Percentiles rank a stretch among this genome's conserved stretches.
phyloP scores from a whole-genome alignment of 768 basidiomycete species.

The Lactarius evosmus region DNA sequence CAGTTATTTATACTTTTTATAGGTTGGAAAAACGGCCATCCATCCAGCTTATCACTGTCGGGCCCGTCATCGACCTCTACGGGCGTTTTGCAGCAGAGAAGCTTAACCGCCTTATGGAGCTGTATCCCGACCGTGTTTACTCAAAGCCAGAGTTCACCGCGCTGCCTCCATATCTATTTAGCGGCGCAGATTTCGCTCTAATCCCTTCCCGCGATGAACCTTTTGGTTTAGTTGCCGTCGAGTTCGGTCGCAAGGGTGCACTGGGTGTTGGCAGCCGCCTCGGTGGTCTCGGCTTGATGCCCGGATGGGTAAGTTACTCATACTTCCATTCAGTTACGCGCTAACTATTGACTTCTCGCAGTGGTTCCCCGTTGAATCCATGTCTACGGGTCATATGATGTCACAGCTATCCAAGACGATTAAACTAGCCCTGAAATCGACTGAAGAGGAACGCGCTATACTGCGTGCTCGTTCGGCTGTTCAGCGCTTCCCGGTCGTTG shows the following conservation, averaged over 20 bases:
- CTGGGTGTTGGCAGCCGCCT: conserved; percentile 92
- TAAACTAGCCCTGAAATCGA: conserved; percentile 89
- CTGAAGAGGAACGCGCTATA: conserved; percentile 86
- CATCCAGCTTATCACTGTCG: conserved; percentile 85
- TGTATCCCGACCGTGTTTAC: conserved; percentile 89
- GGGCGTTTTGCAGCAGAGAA: conserved; percentile 96
- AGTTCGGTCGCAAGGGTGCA: conserved; percentile 95
- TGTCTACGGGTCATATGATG: conserved; percentile 88
- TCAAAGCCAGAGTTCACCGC: conserved; percentile 98
- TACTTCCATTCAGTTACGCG: not conserved
- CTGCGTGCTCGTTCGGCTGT: conserved; percentile 91
- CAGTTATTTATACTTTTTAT: conserved; percentile 20
- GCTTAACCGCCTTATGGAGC: conserved; percentile 87
- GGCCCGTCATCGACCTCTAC: conserved; percentile 93
- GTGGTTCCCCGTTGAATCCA: conserved; percentile 98
- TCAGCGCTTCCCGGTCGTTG: conserved; percentile 95
- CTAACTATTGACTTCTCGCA: conserved; percentile 33
- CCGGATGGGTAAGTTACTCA: conserved; percentile 78
- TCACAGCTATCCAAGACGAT: conserved; percentile 93
- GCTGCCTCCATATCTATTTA: conserved; percentile 88
- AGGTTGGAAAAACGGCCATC: conserved; percentile 83
- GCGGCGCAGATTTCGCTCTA: conserved; percentile 91
- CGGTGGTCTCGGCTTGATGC: conserved; percentile 94
- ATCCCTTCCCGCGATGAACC: conserved; percentile 97
- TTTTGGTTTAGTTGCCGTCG: conserved; percentile 93